Conservation (phyloP, 1,139 yeast genomes). For the Meyerozyma guilliermondii region DNA sequence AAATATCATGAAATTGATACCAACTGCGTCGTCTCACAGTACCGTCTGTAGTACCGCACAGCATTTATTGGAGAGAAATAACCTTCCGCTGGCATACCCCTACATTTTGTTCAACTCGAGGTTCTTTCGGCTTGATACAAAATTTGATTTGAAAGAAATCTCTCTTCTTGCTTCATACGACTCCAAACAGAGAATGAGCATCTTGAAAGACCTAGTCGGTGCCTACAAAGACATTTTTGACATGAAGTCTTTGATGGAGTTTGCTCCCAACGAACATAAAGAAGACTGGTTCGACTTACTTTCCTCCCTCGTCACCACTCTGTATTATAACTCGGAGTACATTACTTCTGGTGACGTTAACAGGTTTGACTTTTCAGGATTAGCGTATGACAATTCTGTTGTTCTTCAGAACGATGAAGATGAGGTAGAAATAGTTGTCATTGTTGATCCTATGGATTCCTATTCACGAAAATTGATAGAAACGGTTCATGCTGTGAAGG, state of each 20-base stretch:
- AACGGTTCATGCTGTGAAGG: constrained; percentile 41
- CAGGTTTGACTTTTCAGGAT: constrained; percentile 32
- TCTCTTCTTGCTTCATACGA: constrained; percentile 32
- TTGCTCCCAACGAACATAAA: constrained; percentile 9
- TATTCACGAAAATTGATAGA: constrained; percentile 58
- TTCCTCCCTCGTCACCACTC: constrained; percentile 36
- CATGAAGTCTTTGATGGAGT: constrained; percentile 16
- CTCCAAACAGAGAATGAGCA: constrained; percentile 25
- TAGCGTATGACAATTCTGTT: constrained; percentile 28
- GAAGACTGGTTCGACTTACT: constrained; percentile 48
- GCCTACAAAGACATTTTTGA: constrained; percentile 28
- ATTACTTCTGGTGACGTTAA: constrained; percentile 33
- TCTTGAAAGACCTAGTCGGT: constrained; percentile 24
- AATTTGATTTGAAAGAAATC: constrained; percentile 19
- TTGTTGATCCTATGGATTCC: constrained; percentile 71
- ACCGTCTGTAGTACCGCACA: neutral
- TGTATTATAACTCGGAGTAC: constrained; percentile 40
- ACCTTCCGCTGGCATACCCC: constrained; percentile 31
- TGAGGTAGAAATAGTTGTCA: constrained; percentile 48
- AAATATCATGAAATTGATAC: constrained; percentile 6
- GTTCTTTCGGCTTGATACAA: constrained; percentile 27
- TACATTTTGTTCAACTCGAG: constrained; percentile 39
- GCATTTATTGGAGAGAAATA: constrained; percentile 18
- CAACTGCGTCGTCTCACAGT: neutral
- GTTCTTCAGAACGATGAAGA: constrained; percentile 18